Percentiles rank a stretch among this genome's conserved stretches.
Evolutionary conservation across 2,329 filamentous ascomycete species (phyloP).

Genomic region (Fusarium tjaetaba): DNA sequence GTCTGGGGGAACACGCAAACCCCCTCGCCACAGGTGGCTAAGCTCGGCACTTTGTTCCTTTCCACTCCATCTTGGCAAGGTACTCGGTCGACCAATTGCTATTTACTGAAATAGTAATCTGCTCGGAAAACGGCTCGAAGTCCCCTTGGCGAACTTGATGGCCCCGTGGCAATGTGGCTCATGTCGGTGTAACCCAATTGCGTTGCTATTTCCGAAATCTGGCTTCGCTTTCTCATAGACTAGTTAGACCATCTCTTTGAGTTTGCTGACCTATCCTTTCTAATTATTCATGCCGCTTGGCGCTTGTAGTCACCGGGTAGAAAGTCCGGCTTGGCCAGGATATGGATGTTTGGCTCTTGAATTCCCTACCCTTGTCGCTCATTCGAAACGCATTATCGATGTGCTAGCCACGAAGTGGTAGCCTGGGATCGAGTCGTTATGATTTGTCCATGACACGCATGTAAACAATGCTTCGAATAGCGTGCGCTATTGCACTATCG

Average conservation of each 20-base stretch:
- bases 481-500: neutral
- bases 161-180: slow-evolving; percentile 10
- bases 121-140: slow-evolving; percentile 32
- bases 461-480: neutral
- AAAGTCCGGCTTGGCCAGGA: slow-evolving; percentile 22
- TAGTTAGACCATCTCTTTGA: neutral
- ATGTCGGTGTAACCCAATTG: slow-evolving; percentile 1
- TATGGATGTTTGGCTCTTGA: neutral
- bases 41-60: slow-evolving; percentile 30
- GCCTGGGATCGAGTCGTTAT: slow-evolving; percentile 7
- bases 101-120: neutral
- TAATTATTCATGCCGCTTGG: slow-evolving; percentile 10
- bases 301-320: slow-evolving; percentile 15
- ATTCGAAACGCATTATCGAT: neutral
- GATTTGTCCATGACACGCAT: slow-evolving; percentile 18
- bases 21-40: slow-evolving; percentile 45
- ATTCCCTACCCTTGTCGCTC: neutral
- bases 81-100: slow-evolving; percentile 12
- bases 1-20: slow-evolving; percentile 39
- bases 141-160: slow-evolving; percentile 22
- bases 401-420: slow-evolving; percentile 22
- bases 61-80: slow-evolving; percentile 9
- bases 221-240: neutral
- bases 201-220: neutral
- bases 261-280: slow-evolving; percentile 6